Conservation (phyloP, 2,329 filamentous ascomycete genomes). For the Xylaria sp. region DNA sequence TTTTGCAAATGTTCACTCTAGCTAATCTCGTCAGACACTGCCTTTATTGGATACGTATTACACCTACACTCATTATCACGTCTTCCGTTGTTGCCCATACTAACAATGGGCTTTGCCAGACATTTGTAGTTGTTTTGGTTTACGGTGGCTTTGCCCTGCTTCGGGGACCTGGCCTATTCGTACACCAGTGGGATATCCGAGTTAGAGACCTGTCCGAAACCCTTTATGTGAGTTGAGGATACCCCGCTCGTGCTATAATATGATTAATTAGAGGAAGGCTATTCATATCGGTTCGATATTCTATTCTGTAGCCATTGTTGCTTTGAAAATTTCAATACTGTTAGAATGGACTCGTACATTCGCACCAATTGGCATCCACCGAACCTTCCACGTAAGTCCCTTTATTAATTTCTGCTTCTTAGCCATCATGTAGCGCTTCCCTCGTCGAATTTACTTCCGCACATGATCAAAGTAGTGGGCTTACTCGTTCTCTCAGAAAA, state of each 20-base stretch:
- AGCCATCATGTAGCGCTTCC: too few relatives aligned
- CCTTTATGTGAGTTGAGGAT: slow-evolving; percentile 21
- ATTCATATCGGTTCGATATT: slow-evolving; percentile 16
- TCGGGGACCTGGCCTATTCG: slow-evolving; percentile 25
- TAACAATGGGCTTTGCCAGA: too few relatives aligned
- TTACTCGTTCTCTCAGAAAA: too few relatives aligned
- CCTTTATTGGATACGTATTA: background rate
- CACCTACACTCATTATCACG: too few relatives aligned
- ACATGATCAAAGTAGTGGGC: too few relatives aligned
- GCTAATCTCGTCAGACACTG: slow-evolving; percentile 17
- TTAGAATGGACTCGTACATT: slow-evolving; percentile 24
- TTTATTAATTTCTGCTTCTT: too few relatives aligned
- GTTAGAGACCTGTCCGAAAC: slow-evolving; percentile 23
- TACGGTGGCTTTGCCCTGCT: slow-evolving; percentile 27
- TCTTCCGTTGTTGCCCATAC: slow-evolving; percentile 22
- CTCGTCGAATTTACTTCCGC: too few relatives aligned
- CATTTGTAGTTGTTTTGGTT: slow-evolving; percentile 25
- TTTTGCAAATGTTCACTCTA: background rate
- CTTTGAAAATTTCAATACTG: slow-evolving; percentile 23
- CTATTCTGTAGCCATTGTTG: slow-evolving; percentile 11
- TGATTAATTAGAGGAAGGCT: slow-evolving; percentile 8
- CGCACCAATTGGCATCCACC: slow-evolving; percentile 28
- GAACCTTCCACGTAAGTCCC: too few relatives aligned
- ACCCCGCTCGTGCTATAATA: background rate
- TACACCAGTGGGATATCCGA: slow-evolving; percentile 35